These are phyloP conservation scores for Coemansia sp. DNA, from an alignment of 192 early-diverging fungal genomes.

Conservation along the genomic window DNA sequence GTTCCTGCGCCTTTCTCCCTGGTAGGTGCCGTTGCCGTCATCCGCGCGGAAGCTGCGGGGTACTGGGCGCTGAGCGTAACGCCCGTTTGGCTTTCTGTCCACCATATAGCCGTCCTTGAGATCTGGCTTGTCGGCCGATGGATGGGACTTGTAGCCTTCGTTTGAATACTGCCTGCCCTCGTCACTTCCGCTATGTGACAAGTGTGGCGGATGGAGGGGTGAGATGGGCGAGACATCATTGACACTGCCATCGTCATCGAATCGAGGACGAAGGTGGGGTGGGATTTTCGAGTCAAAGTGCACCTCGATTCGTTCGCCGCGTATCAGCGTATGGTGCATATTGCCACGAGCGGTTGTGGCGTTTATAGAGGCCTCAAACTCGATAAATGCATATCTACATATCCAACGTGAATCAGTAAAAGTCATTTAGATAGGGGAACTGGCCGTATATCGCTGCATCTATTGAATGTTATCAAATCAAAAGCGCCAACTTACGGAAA, in stretches of 20 bases:
- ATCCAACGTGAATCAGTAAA: not conserved
- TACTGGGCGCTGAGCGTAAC: not conserved
- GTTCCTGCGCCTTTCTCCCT: not conserved
- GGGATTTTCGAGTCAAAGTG: slow-evolving; percentile 49
- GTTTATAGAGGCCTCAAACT: slow-evolving; percentile 27
- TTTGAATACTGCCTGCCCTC: slow-evolving; percentile 1
- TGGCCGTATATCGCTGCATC: not conserved
- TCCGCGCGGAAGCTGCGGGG: not conserved
- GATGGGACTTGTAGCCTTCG: not conserved
- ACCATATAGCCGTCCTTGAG: not conserved
- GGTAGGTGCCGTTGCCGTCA: not conserved
- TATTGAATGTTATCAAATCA: not conserved
- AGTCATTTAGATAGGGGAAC: not conserved
- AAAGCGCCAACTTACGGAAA: slow-evolving; percentile 44
- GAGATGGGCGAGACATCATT: not conserved
- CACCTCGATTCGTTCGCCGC: slow-evolving; percentile 27
- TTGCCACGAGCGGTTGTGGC: slow-evolving; percentile 34
- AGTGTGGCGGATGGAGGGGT: not conserved
- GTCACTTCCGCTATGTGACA: not conserved
- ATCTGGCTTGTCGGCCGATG: not conserved
- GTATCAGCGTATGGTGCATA: slow-evolving; percentile 24
- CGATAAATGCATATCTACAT: slow-evolving; percentile 47
- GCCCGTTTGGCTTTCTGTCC: not conserved
- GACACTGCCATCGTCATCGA: not conserved
- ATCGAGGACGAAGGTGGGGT: slow-evolving; percentile 7